Conservation (phyloP, 1,284 basidiomycete genomes). For the Apiotrichum gamsii region DNA sequence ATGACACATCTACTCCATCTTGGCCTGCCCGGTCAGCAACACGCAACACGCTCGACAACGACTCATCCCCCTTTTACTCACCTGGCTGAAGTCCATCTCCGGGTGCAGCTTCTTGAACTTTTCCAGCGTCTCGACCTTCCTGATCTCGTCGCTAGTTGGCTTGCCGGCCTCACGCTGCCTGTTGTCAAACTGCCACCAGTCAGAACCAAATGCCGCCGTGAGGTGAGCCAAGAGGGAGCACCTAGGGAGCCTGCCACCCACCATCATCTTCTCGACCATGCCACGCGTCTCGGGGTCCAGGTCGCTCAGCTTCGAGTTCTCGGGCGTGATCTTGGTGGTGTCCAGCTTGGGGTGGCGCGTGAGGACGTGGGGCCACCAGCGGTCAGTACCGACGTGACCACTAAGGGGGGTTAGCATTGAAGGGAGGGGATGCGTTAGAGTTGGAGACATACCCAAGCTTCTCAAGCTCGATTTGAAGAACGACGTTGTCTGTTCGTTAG, state of each 20-base stretch:
- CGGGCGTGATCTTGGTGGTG: slow-evolving; percentile 90
- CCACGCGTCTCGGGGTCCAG: slow-evolving; percentile 73
- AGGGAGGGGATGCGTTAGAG: too few species aligned
- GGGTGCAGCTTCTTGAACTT: slow-evolving; percentile 87
- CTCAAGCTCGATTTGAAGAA: slow-evolving; percentile 46
- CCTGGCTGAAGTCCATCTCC: slow-evolving; percentile 91
- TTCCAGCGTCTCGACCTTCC: slow-evolving; percentile 80
- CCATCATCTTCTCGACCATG: slow-evolving; percentile 99
- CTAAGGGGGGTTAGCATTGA: too few species aligned
- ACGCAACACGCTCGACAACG: too few species aligned
- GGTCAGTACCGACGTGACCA: slow-evolving; percentile 45
- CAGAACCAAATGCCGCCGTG: background rate
- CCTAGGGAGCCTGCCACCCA: slow-evolving; percentile 47
- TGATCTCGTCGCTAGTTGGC: slow-evolving; percentile 82
- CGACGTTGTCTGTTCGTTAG: slow-evolving; percentile 21
- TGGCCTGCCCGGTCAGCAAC: slow-evolving; percentile 9
- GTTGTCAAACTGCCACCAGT: slow-evolving; percentile 74
- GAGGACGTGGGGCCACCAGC: slow-evolving; percentile 98
- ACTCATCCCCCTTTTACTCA: slow-evolving; percentile 45
- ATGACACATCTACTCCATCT: slow-evolving; percentile 22
- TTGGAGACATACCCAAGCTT: too few species aligned
- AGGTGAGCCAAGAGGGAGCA: background rate
- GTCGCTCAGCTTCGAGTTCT: slow-evolving; percentile 92
- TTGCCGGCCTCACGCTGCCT: slow-evolving; percentile 97
- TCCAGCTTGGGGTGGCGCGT: slow-evolving; percentile 95